phyloP scores from a whole-genome alignment of 805 yeast genomes.

The Schwanniomyces occidentalis region DNA sequence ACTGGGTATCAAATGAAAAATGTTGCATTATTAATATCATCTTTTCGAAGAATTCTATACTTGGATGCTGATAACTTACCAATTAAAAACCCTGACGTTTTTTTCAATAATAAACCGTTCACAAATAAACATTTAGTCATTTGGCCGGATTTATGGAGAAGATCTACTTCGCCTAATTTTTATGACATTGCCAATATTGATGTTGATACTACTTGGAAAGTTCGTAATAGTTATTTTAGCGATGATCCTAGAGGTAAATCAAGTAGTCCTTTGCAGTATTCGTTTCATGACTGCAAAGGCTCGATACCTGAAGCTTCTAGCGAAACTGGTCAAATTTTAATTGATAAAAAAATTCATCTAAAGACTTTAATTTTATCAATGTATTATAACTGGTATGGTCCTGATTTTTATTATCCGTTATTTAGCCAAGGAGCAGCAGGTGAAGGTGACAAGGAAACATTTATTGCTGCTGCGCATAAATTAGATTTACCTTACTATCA shows the following conservation, averaged over 20 bases:
- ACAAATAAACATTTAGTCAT: slow-evolving; percentile 25
- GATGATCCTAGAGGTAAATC: slow-evolving; percentile 26
- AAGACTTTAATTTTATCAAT: slow-evolving; percentile 32
- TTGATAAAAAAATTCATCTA: slow-evolving; percentile 32
- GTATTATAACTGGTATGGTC: slow-evolving; percentile 41
- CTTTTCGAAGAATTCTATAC: slow-evolving; percentile 35
- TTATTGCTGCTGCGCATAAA: slow-evolving; percentile 42
- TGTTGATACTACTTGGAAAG: slow-evolving; percentile 17
- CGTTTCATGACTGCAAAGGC: slow-evolving; percentile 31
- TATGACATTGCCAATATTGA: slow-evolving; percentile 34
- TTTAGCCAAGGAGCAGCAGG: slow-evolving; percentile 45
- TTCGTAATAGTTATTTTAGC: slow-evolving; percentile 28
- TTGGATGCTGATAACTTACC: slow-evolving; percentile 44
- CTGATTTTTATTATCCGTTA: slow-evolving; percentile 36
- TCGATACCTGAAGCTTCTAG: slow-evolving; percentile 38
- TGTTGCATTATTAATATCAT: slow-evolving; percentile 36
- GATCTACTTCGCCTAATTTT: slow-evolving; percentile 37
- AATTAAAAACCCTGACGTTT: slow-evolving; percentile 33
- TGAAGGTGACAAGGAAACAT: slow-evolving; percentile 45
- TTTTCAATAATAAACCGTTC: slow-evolving; percentile 37
- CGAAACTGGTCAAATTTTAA: slow-evolving; percentile 41
- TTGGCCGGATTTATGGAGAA: slow-evolving; percentile 47
- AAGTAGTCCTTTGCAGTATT: slow-evolving; percentile 9
- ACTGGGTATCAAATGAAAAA: slow-evolving; percentile 36
- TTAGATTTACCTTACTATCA: slow-evolving; percentile 37